These are phyloP conservation scores for Fusarium sororula DNA, from an alignment of 2,329 filamentous ascomycete genomes.

Conservation along the genomic window DNA sequence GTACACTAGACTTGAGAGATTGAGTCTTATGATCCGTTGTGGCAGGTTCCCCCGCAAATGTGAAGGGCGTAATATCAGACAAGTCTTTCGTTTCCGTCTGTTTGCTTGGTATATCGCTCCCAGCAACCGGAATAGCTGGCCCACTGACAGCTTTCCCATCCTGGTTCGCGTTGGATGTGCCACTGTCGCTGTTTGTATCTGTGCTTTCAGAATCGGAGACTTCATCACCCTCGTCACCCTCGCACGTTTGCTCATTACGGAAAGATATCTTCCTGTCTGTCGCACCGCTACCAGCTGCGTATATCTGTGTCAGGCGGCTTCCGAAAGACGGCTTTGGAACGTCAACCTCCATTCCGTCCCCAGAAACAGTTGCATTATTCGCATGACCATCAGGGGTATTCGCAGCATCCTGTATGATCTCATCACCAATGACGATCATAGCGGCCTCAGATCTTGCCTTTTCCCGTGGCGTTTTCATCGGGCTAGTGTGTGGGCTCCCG, in stretches of 20 bases:
- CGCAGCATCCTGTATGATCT: slow-evolving; percentile 5
- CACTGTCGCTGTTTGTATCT: not conserved
- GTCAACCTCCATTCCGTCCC: not conserved
- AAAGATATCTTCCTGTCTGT: not conserved
- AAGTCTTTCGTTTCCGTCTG: not conserved
- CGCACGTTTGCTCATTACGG: slow-evolving; percentile 24
- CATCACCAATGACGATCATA: slow-evolving; percentile 36
- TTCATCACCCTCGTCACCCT: slow-evolving; percentile 2
- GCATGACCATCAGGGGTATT: not conserved
- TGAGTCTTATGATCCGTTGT: slow-evolving; percentile 46
- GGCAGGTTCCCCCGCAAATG: slow-evolving; percentile 17
- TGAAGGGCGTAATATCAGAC: not conserved
- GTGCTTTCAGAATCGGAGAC: not conserved
- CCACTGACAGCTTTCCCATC: not conserved
- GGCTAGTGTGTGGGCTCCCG: not conserved
- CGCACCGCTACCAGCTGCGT: slow-evolving; percentile 17
- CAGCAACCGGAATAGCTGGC: not conserved
- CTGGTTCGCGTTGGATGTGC: not conserved
- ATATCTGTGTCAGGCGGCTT: slow-evolving; percentile 30
- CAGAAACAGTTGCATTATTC: not conserved
- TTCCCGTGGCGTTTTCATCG: not conserved
- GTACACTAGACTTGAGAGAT: slow-evolving; percentile 22
- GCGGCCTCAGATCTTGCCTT: slow-evolving; percentile 13
- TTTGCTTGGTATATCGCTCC: not conserved
- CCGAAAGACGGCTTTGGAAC: slow-evolving; percentile 32